These are phyloP conservation scores for Peltaster fructicola DNA, from an alignment of 2,329 filamentous ascomycete species.

Conservation along the genomic window DNA sequence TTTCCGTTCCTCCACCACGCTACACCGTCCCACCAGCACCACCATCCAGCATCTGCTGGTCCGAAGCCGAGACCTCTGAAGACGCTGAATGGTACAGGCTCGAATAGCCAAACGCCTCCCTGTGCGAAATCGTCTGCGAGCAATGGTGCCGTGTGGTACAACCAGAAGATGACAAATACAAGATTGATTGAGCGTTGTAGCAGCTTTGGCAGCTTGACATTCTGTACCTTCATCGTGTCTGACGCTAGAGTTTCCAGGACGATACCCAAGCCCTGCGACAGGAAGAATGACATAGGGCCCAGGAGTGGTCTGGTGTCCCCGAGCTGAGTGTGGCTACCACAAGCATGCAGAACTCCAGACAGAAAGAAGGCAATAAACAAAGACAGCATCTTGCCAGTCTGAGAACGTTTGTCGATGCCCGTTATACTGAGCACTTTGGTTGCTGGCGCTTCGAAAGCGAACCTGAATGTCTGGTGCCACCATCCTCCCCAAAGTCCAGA, in stretches of 20 bases:
- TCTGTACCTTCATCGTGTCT: conserved; percentile 20
- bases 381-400: conserved; percentile 22
- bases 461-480: conserved; percentile 86
- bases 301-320: conserved; percentile 38
- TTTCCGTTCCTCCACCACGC: conserved; percentile 42
- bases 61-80: conserved; percentile 51
- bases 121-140: conserved; percentile 62
- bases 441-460: conserved; percentile 47
- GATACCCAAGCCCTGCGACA: conserved; percentile 50
- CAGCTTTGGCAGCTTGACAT: conserved; percentile 27
- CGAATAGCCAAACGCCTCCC: conserved; percentile 60
- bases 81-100: conserved; percentile 62
- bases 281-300: conserved; percentile 49
- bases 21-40: conserved; percentile 44
- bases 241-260: conserved; percentile 40
- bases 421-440: conserved; percentile 25
- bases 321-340: conserved; percentile 50
- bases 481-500: conserved; percentile 67
- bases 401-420: conserved; percentile 16
- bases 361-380: conserved; percentile 43
- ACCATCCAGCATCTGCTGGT: conserved; percentile 41
- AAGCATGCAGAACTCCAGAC: conserved; percentile 52
- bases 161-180: conserved; percentile 45
- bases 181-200: conserved; percentile 41
- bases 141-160: conserved; percentile 45